Percentiles rank a stretch among this genome's conserved stretches.
Conservation (phyloP, 306 rosid genomes). For the Acacia acuminata region DNA sequence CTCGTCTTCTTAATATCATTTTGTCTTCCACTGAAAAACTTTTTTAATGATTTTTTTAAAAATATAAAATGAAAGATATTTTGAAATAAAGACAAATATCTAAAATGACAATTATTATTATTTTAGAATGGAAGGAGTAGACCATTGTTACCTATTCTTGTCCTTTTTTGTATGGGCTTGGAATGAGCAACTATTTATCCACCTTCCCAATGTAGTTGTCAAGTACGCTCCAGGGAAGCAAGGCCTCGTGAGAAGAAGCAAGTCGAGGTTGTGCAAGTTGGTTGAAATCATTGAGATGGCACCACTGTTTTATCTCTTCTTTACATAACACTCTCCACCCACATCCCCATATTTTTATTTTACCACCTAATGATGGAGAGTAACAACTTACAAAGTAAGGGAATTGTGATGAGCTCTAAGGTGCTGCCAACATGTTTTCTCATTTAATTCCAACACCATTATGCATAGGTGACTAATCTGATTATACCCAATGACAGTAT, state of each 20-base stretch:
- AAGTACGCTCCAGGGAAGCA: not conserved
- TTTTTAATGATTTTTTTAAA: too few relatives aligned
- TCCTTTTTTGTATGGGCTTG: too few relatives aligned
- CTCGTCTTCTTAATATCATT: too few relatives aligned
- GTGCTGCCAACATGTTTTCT: not conserved
- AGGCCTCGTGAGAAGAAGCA: not conserved
- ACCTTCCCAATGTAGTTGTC: too few relatives aligned
- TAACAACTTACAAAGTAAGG: not conserved
- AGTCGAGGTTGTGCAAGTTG: not conserved
- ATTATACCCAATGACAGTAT: not conserved
- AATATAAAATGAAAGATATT: too few relatives aligned
- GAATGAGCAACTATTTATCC: too few relatives aligned
- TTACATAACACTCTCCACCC: not conserved
- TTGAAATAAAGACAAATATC: too few relatives aligned
- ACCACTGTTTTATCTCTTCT: not conserved
- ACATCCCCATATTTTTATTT: not conserved
- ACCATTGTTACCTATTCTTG: too few relatives aligned
- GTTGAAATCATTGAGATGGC: not conserved
- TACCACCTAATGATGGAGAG: too few relatives aligned
- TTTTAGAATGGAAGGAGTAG: too few relatives aligned
- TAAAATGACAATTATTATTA: too few relatives aligned
- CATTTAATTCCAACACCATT: not conserved
- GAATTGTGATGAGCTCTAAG: not conserved
- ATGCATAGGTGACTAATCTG: not conserved
- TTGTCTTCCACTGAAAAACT: too few relatives aligned